Conservation (phyloP, 2,329 filamentous ascomycete genomes). For the Trichophyton mentagrophytes region DNA sequence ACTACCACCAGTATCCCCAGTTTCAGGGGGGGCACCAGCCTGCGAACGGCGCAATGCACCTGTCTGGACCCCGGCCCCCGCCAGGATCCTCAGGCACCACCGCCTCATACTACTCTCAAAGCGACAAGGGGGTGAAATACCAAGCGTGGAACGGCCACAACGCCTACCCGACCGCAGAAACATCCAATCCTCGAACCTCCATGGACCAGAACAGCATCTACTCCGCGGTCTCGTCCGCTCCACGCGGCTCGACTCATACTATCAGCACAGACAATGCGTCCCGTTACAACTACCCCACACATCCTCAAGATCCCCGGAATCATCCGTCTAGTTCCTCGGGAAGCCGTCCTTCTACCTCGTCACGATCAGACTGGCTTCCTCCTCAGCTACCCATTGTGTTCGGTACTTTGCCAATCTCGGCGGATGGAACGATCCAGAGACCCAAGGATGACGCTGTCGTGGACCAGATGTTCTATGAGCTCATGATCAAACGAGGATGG, state of each 20-base stretch:
- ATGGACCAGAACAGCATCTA: slow-evolving; percentile 55
- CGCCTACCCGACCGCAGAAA: slow-evolving; percentile 45
- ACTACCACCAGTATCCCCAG: slow-evolving; percentile 82
- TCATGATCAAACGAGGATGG: slow-evolving; percentile 98
- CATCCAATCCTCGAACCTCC: slow-evolving; percentile 45
- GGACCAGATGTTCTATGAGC: slow-evolving; percentile 77
- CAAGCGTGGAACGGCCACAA: slow-evolving; percentile 62
- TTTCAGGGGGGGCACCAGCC: slow-evolving; percentile 48
- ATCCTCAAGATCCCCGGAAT: slow-evolving; percentile 25
- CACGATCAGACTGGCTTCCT: slow-evolving; percentile 32
- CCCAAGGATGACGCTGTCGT: slow-evolving; percentile 55
- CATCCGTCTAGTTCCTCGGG: slow-evolving; percentile 19
- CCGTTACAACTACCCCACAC: slow-evolving; percentile 30
- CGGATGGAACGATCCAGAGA: slow-evolving; percentile 16
- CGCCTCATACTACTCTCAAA: slow-evolving; percentile 58
- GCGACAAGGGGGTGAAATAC: slow-evolving; percentile 55
- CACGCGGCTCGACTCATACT: slow-evolving; percentile 44
- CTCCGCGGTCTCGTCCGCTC: slow-evolving; percentile 47
- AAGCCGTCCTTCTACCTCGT: slow-evolving; percentile 31
- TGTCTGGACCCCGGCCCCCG: slow-evolving; percentile 49
- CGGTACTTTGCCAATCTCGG: slow-evolving; percentile 29
- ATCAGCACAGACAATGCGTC: slow-evolving; percentile 40
- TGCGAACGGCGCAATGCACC: slow-evolving; percentile 42
- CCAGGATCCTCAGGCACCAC: slow-evolving; percentile 44
- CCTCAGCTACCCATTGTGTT: slow-evolving; percentile 34